Base-by-base conservation (phyloP, 1,139 yeast genomes). In the Taphrina betulina region DNA sequence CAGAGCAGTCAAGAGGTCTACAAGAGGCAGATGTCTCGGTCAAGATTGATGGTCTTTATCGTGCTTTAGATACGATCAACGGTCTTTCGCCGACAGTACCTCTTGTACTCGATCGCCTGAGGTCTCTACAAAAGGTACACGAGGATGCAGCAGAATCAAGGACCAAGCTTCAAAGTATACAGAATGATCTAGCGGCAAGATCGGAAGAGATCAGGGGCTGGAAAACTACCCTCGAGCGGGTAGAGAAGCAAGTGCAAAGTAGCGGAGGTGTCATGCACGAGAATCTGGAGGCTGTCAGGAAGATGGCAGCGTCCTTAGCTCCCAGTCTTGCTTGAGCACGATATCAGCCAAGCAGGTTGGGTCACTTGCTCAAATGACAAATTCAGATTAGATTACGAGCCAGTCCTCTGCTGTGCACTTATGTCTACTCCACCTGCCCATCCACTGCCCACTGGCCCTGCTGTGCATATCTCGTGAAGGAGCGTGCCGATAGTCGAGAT, bases 91-190 rank as follows among this genome's bases (percentile, higher is more conserved):
- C 16, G 2, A 33, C 5, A 7, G 16, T 31, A 17, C 48, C 48
- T 5, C 14, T 29, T 5, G 10, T 43, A 3, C 26, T 43, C 8
- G 38, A 43, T 5, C 36, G 48, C 17, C 19, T 43, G 26, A 29
- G 38, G 8, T 31, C 28, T 8, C 19, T 43, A 20, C 48, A 33
- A 19, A 22, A 31, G 5, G 17, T 43, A 19, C 48, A 43, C 48
- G 38, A 29, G 26, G n/a, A 20, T 19, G 48, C 48, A n/a, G 48
- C 48, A 4, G 48, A 43, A 19, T 29, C 38, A 5, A 17, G 17
- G 28, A 20, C 8, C n/a, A 17, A n/a, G 26, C 16, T 43, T 7
- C 28, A 43, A n/a, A n/a, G 28, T 19, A 31, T 33, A 2, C 14
- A 17, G 10, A 5, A 24, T n/a, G 38, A 8, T 8, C 5, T 43